Percentiles rank a stretch among this genome's conserved stretches.
Evolutionary conservation across 139 green algal genomes (phyloP).

Genomic region (Tetraselmis striata): DNA sequence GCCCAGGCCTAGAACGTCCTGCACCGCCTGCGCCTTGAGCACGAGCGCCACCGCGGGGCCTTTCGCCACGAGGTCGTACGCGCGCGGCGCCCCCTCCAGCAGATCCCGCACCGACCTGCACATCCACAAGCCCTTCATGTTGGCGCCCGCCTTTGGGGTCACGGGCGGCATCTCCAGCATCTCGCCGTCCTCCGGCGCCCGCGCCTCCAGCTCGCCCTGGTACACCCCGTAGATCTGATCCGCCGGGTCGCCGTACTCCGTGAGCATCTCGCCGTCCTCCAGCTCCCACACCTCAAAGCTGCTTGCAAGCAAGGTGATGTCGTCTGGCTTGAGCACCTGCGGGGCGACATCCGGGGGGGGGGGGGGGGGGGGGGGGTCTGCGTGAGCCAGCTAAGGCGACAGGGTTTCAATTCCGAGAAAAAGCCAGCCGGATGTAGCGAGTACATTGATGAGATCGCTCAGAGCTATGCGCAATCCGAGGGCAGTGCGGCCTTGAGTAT

Average conservation of each 20-base stretch:
- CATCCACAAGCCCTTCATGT: too few relatives aligned
- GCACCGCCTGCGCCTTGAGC: neutral
- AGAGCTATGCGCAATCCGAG: too few relatives aligned
- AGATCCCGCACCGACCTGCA: neutral
- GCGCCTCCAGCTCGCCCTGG: neutral
- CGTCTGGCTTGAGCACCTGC: neutral
- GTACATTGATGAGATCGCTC: too few relatives aligned
- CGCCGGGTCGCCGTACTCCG: neutral
- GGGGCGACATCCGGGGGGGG: too few relatives aligned
- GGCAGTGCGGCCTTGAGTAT: too few relatives aligned
- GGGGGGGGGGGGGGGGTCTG: too few relatives aligned
- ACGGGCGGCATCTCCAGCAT: neutral
- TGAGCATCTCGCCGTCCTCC: neutral
- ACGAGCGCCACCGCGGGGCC: neutral
- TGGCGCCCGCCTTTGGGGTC: too few relatives aligned
- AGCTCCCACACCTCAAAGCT: neutral
- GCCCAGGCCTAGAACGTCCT: neutral
- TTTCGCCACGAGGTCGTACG: neutral
- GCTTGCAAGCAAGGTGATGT: neutral
- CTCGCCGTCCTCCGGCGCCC: neutral
- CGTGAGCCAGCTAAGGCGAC: too few relatives aligned
- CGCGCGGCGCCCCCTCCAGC: neutral
- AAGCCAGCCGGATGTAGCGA: too few relatives aligned
- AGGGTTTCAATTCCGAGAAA: too few relatives aligned
- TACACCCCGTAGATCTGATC: neutral